Percentiles rank a stretch among this genome's conserved stretches.
Conservation (phyloP, 2,329 filamentous ascomycete species). For the Akanthomyces uredinophilus region DNA sequence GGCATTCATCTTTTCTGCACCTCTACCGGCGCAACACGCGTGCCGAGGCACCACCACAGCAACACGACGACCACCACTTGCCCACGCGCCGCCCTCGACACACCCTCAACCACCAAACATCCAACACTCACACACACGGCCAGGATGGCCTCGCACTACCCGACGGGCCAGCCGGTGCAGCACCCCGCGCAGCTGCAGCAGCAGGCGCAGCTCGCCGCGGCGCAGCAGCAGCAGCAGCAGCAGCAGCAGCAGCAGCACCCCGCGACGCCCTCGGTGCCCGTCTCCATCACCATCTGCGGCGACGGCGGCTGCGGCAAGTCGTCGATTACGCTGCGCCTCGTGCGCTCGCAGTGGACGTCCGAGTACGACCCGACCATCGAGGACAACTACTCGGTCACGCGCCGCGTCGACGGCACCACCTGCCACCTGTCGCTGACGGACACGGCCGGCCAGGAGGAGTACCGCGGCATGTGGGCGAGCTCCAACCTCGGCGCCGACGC, state of each 20-base stretch:
- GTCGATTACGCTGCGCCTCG: constrained; percentile 76
- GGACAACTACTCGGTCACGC: constrained; percentile 80
- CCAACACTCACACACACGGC: neutral
- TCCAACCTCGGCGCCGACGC: constrained; percentile 75
- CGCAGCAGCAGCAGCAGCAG: neutral
- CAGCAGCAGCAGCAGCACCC: neutral
- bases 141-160: constrained; percentile 1
- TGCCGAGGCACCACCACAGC: neutral
- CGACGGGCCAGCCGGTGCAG: neutral
- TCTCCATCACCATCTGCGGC: constrained; percentile 78
- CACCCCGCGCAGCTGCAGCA: neutral
- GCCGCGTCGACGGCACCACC: constrained; percentile 71
- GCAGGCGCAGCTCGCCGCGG: neutral
- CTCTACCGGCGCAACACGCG: neutral
- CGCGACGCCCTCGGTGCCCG: constrained; percentile 41
- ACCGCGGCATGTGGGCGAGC: constrained; percentile 78
- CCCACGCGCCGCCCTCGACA: neutral
- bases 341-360: constrained; percentile 77
- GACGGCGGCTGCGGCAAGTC: constrained; percentile 83
- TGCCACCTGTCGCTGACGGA: constrained; percentile 78
- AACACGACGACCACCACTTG: neutral
- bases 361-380: constrained; percentile 79
- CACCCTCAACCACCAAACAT: neutral
- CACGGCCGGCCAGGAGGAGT: constrained; percentile 86
- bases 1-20: neutral